Percentiles rank a stretch among this genome's conserved stretches.
These are phyloP conservation scores for Gastrodia elata DNA, from an alignment of 106 monocot species.

Conservation along the genomic window DNA sequence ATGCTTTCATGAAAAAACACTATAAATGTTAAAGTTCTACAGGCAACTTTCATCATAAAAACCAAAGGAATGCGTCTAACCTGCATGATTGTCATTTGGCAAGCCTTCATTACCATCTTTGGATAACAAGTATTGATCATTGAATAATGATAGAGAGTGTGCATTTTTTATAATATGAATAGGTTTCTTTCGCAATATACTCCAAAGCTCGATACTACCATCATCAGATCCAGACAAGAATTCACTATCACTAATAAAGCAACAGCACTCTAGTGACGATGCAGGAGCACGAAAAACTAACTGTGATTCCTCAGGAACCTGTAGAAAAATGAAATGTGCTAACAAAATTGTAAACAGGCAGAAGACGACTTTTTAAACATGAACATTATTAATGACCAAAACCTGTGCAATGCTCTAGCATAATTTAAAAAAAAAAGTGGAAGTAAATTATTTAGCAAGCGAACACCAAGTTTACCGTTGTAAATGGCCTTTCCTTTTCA, in stretches of 20 bases:
- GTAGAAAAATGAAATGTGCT: background rate
- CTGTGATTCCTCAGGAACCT: constrained; percentile 87
- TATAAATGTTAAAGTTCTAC: background rate
- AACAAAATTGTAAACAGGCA: background rate
- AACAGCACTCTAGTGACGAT: constrained; percentile 79
- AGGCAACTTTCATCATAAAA: background rate
- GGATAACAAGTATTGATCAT: constrained; percentile 8
- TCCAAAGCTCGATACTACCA: constrained; percentile 89
- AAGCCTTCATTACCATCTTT: constrained; percentile 15
- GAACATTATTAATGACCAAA: background rate
- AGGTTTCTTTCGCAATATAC: constrained; percentile 70
- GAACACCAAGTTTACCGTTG: background rate
- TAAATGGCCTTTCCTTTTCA: background rate
- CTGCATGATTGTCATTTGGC: constrained; percentile 26
- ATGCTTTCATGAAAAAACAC: background rate
- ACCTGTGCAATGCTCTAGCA: background rate
- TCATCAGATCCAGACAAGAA: constrained; percentile 93
- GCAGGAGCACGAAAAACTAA: constrained; percentile 62
- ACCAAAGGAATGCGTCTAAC: constrained; percentile 9
- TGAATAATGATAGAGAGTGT: constrained; percentile 25
- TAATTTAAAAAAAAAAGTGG: background rate
- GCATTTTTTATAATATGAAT: constrained; percentile 76
- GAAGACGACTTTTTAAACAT: background rate
- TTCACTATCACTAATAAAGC: constrained; percentile 83
- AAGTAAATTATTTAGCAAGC: background rate